Evolutionary conservation across 2,329 filamentous ascomycete genomes (phyloP), one percentile per base, ranked within the genome.

Genomic region (Cercospora beticola): DNA sequence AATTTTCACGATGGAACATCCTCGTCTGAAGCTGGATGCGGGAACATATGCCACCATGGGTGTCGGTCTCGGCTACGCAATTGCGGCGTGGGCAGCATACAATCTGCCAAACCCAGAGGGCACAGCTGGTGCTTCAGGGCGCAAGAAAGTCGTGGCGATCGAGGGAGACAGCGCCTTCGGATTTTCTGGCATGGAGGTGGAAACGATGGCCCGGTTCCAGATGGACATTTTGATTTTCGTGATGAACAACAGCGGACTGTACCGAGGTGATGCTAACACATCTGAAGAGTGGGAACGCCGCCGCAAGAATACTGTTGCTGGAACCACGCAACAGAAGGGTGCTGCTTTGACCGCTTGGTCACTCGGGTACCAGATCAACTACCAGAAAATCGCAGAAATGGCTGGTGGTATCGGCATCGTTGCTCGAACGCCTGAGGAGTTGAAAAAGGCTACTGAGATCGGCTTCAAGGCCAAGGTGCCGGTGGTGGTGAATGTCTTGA

Each of bases 11-110:
- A 79, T 88, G 18, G 79, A 85, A 31, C 81, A 86, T 70, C 86
- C 86, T 2, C 83, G 86, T 18, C 81, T 86, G 16, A 82, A 84
- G 23, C 82, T 88, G 23, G 86, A 88, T 75, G 86, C 86, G 3
- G 86, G 86, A 0, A 87, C 86, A 0, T 84, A 86, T 68, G 86
- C 85, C 4, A 88, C 86, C 1, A 88, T 88, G 86, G 86, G 86
- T 1, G 83, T 88, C 0, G 86, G 86, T 0, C 75, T 88, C 28
- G 86, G 85, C 0, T 88, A 88, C 70, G 83, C 85, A 3, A 84
- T 87, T 62, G 86, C 86, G 8, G 85, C 86, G 0, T 83, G 86
- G 72, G 83, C 82, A 57, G 86, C 86, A 0, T 87, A 86, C 77
- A 87, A 87, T 70, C 71, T 82, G 1, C 62, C 62, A 31, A 77